Base-by-base conservation (phyloP, 768 basidiomycete genomes). In the Pisolithus microcarpus region DNA sequence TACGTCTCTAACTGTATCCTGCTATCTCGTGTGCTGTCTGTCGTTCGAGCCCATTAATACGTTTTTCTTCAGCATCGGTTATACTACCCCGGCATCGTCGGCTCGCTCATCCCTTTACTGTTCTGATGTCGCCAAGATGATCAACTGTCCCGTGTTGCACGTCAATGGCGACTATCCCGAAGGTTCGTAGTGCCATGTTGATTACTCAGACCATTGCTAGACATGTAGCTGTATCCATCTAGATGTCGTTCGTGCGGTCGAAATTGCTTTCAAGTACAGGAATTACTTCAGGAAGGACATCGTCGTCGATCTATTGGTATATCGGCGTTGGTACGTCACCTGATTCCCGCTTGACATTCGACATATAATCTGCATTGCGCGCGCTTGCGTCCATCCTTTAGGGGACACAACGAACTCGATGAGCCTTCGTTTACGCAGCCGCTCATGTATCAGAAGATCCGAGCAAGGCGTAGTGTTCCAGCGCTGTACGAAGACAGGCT, bases 81-180 rank as follows among this genome's bases (percentile, higher is more conserved):
- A 94, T 58, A 94, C 92, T 0, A 94, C 92, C 0, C 91, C 91
- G 0, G 87, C 90, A 0, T 82, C 87, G 0, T 79, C 77, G 46
- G 87, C 89, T 13, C 80, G 92, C 7, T 93, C 91, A 1, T 91
- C 87, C 0, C 61, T 88, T 31, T 96, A 96, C 61, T 92, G 88
- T 61, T 89, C 89, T 0, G 90, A 91, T 62, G 72, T 89, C 36
- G 89, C 85, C 5, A 94, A 94, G 69, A 90, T 89, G 85, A 84
- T 93, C 58, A 85, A 89, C 52, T 83, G 88, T 0, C 93, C 92
- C 1, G 80, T 94, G 4, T 64, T 95, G 18, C 93, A 95, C 54
- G 90, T 93, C 52, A 96, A 94, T 56, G 92, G 92, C 5, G 93
- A 96, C 64, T 72, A 85, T 63, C 90, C 91, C 0, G 91, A 95